phyloP scores from a whole-genome alignment of 2,329 filamentous ascomycete genomes.

The Fusarium sp. region DNA sequence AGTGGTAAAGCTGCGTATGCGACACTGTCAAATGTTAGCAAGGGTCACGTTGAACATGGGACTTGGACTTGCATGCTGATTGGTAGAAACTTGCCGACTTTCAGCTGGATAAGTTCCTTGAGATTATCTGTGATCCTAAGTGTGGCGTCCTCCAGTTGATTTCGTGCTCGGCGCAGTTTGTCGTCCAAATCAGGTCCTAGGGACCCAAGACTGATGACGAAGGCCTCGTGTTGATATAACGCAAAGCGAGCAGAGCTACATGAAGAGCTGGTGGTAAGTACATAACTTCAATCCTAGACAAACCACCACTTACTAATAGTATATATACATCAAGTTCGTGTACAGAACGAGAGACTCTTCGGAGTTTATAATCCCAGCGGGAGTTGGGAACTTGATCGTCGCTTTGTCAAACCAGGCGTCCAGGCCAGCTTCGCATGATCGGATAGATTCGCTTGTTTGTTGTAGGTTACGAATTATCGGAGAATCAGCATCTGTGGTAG shows the following conservation, averaged over 20 bases:
- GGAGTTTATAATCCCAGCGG: slow-evolving; percentile 5
- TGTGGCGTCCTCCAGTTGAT: slow-evolving; percentile 16
- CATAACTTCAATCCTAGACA: fast-evolving
- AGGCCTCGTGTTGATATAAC: slow-evolving; percentile 27
- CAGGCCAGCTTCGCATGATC: slow-evolving; percentile 8
- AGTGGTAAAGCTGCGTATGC: slow-evolving; percentile 33
- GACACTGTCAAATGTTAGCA: slow-evolving; percentile 1
- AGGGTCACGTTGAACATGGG: too few species aligned
- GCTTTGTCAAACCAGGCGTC: slow-evolving; percentile 25
- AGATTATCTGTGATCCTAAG: slow-evolving; percentile 24
- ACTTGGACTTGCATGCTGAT: slow-evolving; percentile 29
- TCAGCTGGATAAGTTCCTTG: slow-evolving; percentile 30
- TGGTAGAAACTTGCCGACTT: slow-evolving; percentile 24
- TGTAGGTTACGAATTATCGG: slow-evolving; percentile 1
- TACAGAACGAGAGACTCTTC: slow-evolving; percentile 24
- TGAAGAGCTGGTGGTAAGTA: neutral
- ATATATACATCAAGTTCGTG: slow-evolving; percentile 35
- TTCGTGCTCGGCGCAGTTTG: slow-evolving; percentile 2
- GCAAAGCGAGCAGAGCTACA: slow-evolving; percentile 30
- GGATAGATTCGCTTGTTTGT: neutral
- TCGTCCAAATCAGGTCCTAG: neutral
- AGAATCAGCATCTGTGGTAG: neutral
- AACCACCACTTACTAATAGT: slow-evolving; percentile 22
- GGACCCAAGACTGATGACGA: slow-evolving; percentile 15
- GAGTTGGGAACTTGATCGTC: slow-evolving; percentile 11